Conservation (phyloP, 1,284 basidiomycete species). For the Boletus sp. region DNA sequence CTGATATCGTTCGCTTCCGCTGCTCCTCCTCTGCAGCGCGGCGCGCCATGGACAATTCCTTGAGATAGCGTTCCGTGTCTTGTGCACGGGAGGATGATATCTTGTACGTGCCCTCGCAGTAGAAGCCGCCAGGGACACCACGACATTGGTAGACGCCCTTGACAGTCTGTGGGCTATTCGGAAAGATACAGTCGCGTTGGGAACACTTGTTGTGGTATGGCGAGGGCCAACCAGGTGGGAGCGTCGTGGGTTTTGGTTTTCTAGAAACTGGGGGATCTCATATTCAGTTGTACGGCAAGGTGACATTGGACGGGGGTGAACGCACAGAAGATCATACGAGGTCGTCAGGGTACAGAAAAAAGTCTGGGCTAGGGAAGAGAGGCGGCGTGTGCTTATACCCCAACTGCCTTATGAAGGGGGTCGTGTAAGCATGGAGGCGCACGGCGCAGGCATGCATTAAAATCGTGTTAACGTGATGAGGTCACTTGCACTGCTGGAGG, state of each 20-base stretch:
- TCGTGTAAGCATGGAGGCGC: conserved; percentile 14
- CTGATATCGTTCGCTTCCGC: conserved; percentile 29
- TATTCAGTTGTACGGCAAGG: neutral
- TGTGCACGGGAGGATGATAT: conserved; percentile 35
- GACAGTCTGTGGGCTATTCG: conserved; percentile 38
- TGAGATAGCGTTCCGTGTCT: conserved; percentile 33
- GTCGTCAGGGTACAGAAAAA: conserved; percentile 16
- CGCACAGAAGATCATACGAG: conserved; percentile 33
- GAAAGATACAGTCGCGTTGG: conserved; percentile 31
- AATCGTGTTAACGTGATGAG: conserved; percentile 34
- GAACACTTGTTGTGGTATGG: conserved; percentile 42
- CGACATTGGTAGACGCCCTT: conserved; percentile 37
- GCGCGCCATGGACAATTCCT: conserved; percentile 25
- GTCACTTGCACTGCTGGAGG: conserved; percentile 24
- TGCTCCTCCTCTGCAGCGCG: conserved; percentile 29
- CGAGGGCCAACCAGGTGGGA: conserved; percentile 39
- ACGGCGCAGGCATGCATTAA: conserved; percentile 29
- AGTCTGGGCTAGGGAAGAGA: neutral
- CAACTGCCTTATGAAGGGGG: conserved; percentile 27
- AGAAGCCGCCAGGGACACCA: conserved; percentile 34
- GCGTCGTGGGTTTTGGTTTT: conserved; percentile 28
- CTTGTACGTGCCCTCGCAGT: conserved; percentile 38
- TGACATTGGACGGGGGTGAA: neutral
- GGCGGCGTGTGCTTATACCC: conserved; percentile 11
- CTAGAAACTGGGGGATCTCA: conserved; percentile 19